Evolutionary conservation across 805 yeast species (phyloP).

Genomic region (Yamadazyma kitorensis): DNA sequence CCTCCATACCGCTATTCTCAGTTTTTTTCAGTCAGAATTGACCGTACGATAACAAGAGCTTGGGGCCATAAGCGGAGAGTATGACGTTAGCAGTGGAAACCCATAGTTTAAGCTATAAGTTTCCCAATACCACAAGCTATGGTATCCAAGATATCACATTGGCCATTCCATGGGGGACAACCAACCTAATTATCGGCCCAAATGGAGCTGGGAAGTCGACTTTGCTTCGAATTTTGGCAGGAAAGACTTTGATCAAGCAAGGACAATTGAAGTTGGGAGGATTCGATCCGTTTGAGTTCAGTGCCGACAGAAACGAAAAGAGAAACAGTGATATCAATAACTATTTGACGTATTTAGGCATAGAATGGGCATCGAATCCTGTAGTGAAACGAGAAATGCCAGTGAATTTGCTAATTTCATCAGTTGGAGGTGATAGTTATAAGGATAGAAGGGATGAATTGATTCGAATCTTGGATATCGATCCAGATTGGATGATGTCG

Average conservation of each 20-base stretch:
- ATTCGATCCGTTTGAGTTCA: conserved; percentile 72
- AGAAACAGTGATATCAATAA: conserved; percentile 44
- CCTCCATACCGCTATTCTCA: no score
- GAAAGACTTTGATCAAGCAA: conserved; percentile 77
- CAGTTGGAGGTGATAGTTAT: conserved; percentile 69
- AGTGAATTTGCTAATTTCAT: conserved; percentile 70
- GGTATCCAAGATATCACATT: conserved; percentile 68
- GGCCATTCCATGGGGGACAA: conserved; percentile 63
- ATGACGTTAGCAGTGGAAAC: conserved; percentile 54
- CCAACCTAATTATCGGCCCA: conserved; percentile 84
- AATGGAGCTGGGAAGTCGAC: conserved; percentile 98
- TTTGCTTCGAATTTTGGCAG: conserved; percentile 77
- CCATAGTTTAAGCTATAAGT: conserved; percentile 63
- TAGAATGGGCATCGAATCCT: conserved; percentile 95
- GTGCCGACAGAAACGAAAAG: conserved; percentile 48
- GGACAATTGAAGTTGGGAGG: conserved; percentile 78
- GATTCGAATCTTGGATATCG: conserved; percentile 77
- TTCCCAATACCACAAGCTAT: conserved; percentile 53
- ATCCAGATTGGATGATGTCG: conserved; percentile 89
- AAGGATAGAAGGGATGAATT: conserved; percentile 75
- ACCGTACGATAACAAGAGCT: no score
- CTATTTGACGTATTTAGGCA: conserved; percentile 79
- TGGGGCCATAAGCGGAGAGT: no score
- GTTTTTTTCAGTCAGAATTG: no score
- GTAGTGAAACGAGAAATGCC: conserved; percentile 90